phyloP scores from a whole-genome alignment of 164 flowering plant species.

The Nymphaea colorata region DNA sequence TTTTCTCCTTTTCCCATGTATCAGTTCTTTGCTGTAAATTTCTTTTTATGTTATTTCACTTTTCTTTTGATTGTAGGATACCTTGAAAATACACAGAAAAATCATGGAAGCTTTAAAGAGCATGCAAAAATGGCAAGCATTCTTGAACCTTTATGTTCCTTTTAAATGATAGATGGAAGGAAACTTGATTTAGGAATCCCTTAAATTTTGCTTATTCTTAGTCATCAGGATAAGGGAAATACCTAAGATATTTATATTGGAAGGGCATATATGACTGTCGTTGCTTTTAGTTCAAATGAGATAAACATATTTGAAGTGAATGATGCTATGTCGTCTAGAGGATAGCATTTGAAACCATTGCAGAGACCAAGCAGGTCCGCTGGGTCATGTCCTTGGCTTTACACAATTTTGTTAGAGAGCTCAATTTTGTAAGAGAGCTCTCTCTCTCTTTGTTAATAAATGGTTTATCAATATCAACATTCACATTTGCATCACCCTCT shows the following conservation, averaged over 20 bases:
- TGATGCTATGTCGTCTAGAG: slow-evolving; percentile 74
- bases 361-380: slow-evolving; percentile 90
- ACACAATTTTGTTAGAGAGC: too few species aligned
- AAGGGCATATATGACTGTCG: slow-evolving; percentile 88
- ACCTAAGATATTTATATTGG: slow-evolving; percentile 72
- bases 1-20: not conserved
- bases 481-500: slow-evolving; percentile 91
- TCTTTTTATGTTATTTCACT: not conserved
- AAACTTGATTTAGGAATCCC: too few species aligned
- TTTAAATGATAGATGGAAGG: too few species aligned
- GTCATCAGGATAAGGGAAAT: slow-evolving; percentile 57
- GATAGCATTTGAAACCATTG: slow-evolving; percentile 95
- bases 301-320: slow-evolving; percentile 91
- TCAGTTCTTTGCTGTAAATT: not conserved
- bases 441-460: too few species aligned
- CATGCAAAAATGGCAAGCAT: slow-evolving; percentile 56
- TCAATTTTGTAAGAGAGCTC: too few species aligned
- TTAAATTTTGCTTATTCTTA: not conserved
- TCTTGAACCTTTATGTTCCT: not conserved
- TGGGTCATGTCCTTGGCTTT: not conserved
- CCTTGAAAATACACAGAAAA: slow-evolving; percentile 53
- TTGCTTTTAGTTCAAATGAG: slow-evolving; percentile 70
- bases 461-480: slow-evolving; percentile 33
- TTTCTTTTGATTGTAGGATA: slow-evolving; percentile 37
- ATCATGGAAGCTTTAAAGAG: slow-evolving; percentile 84